Conservation (phyloP, 305 asterid species). For the Plantago lanceolata region DNA sequence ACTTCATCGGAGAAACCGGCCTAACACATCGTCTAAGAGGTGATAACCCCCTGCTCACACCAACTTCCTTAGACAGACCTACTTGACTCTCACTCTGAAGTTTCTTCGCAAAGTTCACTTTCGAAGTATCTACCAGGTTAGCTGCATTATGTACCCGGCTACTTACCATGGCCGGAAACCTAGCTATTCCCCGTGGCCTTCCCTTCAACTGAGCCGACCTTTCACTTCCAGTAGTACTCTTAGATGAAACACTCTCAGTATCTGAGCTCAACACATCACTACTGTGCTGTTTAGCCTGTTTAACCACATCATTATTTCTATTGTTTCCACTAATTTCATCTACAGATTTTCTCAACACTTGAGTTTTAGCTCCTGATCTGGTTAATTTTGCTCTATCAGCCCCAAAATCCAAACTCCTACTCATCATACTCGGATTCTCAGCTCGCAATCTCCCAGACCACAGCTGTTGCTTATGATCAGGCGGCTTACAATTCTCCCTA, state of each 20-base stretch:
- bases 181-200: slow-evolving; percentile 40
- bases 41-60: slow-evolving; percentile 44
- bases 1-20: slow-evolving; percentile 68
- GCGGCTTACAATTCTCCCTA: slow-evolving; percentile 46
- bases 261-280: slow-evolving; percentile 36
- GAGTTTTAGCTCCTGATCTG: slow-evolving; percentile 44
- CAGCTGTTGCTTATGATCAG: slow-evolving; percentile 53
- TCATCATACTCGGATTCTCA: slow-evolving; percentile 44
- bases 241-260: slow-evolving; percentile 37
- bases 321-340: slow-evolving; percentile 32
- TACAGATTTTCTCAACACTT: slow-evolving; percentile 37
- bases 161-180: slow-evolving; percentile 38
- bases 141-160: slow-evolving; percentile 38
- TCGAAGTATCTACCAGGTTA: slow-evolving; percentile 35
- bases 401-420: slow-evolving; percentile 69
- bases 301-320: slow-evolving; percentile 27
- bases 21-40: slow-evolving; percentile 58
- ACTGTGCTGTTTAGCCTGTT: slow-evolving; percentile 9
- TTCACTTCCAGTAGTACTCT: slow-evolving; percentile 6
- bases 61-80: slow-evolving; percentile 32
- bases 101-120: slow-evolving; percentile 35
- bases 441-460: slow-evolving; percentile 81
- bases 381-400: slow-evolving; percentile 35
- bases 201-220: slow-evolving; percentile 21
- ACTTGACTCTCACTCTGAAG: slow-evolving; percentile 35